phyloP scores from a whole-genome alignment of 768 basidiomycete species.

The Pleurotus sapidus region DNA sequence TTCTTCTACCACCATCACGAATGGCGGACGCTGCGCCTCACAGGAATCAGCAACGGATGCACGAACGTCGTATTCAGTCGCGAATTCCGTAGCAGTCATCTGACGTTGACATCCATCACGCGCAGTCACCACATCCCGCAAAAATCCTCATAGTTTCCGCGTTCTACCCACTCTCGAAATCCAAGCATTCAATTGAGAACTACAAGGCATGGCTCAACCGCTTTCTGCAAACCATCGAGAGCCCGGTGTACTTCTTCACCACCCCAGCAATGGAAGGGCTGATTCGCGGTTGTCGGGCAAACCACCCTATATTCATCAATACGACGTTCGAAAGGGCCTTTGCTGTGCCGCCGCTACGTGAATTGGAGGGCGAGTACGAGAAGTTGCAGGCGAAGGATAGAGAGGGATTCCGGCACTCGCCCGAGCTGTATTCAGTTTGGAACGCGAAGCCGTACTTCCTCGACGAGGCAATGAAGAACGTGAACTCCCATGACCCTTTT shows the following conservation, averaged over 20 bases:
- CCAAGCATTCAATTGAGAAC: conserved; percentile 45
- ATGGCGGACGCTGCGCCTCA: no score
- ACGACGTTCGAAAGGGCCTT: conserved; percentile 44
- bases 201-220: conserved; percentile 41
- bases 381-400: conserved; percentile 44
- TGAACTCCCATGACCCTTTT: neutral
- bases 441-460: conserved; percentile 53
- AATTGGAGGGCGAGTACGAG: conserved; percentile 29
- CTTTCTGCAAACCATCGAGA: conserved; percentile 42
- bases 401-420: conserved; percentile 37
- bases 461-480: conserved; percentile 32
- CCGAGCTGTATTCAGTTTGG: conserved; percentile 55
- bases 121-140: neutral
- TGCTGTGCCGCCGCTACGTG: conserved; percentile 42
- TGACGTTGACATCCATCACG: no score
- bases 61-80: neutral
- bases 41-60: neutral
- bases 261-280: conserved; percentile 33
- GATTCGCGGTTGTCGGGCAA: conserved; percentile 27
- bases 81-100: no score
- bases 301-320: conserved; percentile 36
- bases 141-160: conserved; percentile 53
- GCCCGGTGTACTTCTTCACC: conserved; percentile 55
- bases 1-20: no score
- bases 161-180: conserved; percentile 46